Conservation (phyloP, 192 early-diverging fungal species). For the Physocladia obscura region DNA sequence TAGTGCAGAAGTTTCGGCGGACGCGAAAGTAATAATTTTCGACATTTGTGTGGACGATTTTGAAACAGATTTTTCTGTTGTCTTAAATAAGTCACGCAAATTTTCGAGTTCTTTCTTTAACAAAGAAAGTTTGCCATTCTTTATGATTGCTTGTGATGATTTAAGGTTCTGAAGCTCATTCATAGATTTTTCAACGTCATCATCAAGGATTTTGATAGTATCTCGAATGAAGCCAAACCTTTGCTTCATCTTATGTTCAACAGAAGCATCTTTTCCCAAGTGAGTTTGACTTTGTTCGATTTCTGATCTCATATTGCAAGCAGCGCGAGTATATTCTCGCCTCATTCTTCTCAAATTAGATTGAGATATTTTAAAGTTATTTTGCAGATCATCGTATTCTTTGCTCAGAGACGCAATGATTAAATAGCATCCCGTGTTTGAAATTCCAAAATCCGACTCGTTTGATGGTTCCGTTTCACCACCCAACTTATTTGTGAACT, state of each 20-base stretch:
- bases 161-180: neutral
- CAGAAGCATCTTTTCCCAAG: no score
- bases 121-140: neutral
- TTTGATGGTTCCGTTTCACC: no score
- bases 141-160: neutral
- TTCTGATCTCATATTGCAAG: slow-evolving; percentile 13
- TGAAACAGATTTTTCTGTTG: neutral
- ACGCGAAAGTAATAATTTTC: slow-evolving; percentile 12
- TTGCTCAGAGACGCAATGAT: neutral
- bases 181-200: neutral
- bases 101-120: neutral
- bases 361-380: slow-evolving; percentile 5
- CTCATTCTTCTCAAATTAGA: neutral
- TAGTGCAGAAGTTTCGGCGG: slow-evolving; percentile 16
- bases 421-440: no score
- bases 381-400: slow-evolving; percentile 1
- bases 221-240: slow-evolving; percentile 10
- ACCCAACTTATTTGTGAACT: no score
- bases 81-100: slow-evolving; percentile 5
- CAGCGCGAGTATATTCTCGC: slow-evolving; percentile 3
- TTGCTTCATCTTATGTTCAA: slow-evolving; percentile 17
- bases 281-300: no score
- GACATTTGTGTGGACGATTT: neutral
- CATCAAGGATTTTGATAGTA: neutral
- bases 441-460: no score